phyloP scores from a whole-genome alignment of 306 rosid species.

The Sechiopsis laciniata region DNA sequence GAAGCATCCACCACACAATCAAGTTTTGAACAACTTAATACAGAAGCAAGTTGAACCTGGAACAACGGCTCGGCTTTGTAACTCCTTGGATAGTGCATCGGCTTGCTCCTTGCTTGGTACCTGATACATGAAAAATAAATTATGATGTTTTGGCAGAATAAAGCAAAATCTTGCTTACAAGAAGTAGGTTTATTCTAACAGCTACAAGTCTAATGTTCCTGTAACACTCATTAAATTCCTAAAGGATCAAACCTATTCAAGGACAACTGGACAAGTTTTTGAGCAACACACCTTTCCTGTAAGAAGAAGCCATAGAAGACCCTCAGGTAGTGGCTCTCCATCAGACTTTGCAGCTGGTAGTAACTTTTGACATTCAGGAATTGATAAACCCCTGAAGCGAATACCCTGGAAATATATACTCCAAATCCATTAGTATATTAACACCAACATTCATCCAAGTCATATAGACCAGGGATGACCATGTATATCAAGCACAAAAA shows the following conservation, averaged over 20 bases:
- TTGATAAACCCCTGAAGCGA: conserved; percentile 80
- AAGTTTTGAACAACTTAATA: no score
- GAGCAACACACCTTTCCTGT: conserved; percentile 69
- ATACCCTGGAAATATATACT: conserved; percentile 61
- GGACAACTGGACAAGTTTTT: background rate
- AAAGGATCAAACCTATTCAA: no score
- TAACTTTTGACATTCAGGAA: conserved; percentile 85
- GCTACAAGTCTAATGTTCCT: background rate
- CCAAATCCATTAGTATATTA: conserved; percentile 10
- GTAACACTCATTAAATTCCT: background rate
- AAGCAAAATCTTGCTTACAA: background rate
- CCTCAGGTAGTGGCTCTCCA: conserved; percentile 97
- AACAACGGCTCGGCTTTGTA: conserved; percentile 66
- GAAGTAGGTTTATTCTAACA: background rate
- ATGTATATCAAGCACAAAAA: background rate
- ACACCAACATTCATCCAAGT: background rate
- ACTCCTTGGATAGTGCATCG: conserved; percentile 69
- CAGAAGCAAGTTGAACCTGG: conserved; percentile 54
- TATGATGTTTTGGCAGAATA: background rate
- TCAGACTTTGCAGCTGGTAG: conserved; percentile 80
- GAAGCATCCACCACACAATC: no score
- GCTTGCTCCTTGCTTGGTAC: conserved; percentile 91
- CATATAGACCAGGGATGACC: background rate
- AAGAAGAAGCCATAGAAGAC: conserved; percentile 83
- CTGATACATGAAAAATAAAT: conserved; percentile 36